phyloP scores from a whole-genome alignment of 106 monocot species.

The Ottelia alismoides region DNA sequence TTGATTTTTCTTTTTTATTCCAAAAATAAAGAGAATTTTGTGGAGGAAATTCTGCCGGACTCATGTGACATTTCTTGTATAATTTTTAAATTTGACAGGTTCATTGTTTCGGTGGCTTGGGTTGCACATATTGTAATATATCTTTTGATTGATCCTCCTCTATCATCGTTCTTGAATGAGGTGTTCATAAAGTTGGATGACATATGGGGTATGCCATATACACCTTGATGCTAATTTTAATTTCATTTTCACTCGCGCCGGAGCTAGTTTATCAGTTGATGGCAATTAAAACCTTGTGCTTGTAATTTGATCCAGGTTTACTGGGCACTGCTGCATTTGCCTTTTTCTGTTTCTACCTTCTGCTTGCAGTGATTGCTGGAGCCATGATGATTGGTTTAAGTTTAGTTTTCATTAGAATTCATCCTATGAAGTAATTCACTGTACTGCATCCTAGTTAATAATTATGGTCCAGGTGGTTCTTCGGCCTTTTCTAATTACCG shows the following conservation, averaged over 20 bases:
- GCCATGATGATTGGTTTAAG: conserved; percentile 96
- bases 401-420: conserved; percentile 91
- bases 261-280: no score
- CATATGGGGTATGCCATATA: conserved; percentile 69
- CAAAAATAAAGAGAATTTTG: no score
- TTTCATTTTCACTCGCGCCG: no score
- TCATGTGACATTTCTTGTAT: no score
- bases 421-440: conserved; percentile 91
- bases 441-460: background rate
- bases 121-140: conserved; percentile 93
- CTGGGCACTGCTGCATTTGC: conserved; percentile 95
- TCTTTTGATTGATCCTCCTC: conserved; percentile 77
- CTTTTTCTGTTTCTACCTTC: conserved; percentile 95
- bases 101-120: conserved; percentile 94
- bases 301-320: conserved; percentile 41
- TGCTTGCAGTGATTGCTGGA: conserved; percentile 90
- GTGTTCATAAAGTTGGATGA: conserved; percentile 90
- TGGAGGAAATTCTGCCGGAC: no score
- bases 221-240: background rate
- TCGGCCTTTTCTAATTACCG: background rate
- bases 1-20: no score
- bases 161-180: conserved; percentile 89
- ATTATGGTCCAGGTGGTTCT: no score
- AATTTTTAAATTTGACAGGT: conserved; percentile 67
- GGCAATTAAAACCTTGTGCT: no score